Evolutionary conservation across 2,329 filamentous ascomycete genomes (phyloP).

Genomic region (Fusarium veterinarium): DNA sequence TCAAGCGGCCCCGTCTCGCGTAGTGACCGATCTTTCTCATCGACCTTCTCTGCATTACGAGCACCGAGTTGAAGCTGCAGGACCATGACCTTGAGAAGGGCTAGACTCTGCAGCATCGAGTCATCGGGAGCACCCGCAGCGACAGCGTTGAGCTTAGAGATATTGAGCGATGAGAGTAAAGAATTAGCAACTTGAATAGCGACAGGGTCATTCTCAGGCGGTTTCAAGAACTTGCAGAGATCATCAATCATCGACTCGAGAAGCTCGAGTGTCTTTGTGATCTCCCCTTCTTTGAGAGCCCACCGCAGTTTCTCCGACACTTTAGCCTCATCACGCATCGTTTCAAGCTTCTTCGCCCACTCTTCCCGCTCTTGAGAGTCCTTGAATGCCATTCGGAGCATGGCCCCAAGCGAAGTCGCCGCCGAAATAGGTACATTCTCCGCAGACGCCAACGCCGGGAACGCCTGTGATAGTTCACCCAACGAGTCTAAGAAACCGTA

Average conservation of each 20-base stretch:
- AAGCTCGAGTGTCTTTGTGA: not conserved
- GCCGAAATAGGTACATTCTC: not conserved
- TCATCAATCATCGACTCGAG: rapidly evolving
- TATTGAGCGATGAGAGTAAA: not conserved
- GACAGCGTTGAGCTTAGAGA: rapidly evolving
- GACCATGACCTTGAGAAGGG: not conserved
- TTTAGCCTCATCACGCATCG: not conserved
- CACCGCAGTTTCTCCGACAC: not conserved
- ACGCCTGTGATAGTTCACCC: not conserved
- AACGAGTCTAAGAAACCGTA: not conserved
- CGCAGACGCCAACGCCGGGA: rapidly evolving
- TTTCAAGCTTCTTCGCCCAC: not conserved
- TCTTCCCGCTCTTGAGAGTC: not conserved
- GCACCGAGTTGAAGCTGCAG: not conserved
- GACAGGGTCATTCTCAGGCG: not conserved
- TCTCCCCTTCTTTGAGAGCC: not conserved
- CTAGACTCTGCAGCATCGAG: not conserved
- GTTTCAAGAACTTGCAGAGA: not conserved
- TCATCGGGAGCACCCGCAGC: not conserved
- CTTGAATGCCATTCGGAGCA: not conserved
- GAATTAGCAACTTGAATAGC: not conserved
- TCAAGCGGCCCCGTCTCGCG: not conserved
- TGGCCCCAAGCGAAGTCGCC: not conserved
- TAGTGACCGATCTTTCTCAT: not conserved
- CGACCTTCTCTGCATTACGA: not conserved